phyloP scores from a whole-genome alignment of 2,329 filamentous ascomycete species.

The Hawksworthiomyces lignivorus region DNA sequence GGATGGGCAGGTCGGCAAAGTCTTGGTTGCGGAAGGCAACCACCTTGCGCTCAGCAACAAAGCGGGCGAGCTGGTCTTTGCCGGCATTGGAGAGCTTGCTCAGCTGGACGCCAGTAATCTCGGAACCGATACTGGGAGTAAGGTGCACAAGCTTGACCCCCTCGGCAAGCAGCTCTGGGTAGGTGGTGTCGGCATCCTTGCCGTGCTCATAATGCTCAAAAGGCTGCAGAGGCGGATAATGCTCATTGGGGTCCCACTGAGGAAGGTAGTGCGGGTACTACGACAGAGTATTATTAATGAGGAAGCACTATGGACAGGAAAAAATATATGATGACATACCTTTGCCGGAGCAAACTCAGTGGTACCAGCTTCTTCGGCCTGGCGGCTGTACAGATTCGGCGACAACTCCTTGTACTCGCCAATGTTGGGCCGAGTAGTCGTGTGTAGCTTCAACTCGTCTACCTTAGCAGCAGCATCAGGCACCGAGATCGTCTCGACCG shows the following conservation, averaged over 20 bases:
- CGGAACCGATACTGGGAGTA: slow-evolving; percentile 60
- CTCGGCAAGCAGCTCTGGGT: slow-evolving; percentile 53
- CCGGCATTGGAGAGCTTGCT: slow-evolving; percentile 53
- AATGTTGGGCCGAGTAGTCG: slow-evolving; percentile 28
- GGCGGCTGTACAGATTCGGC: slow-evolving; percentile 10
- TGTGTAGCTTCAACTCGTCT: slow-evolving; percentile 24
- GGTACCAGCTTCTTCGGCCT: slow-evolving; percentile 16
- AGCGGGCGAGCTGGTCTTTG: slow-evolving; percentile 62
- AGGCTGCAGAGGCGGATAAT: slow-evolving; percentile 52
- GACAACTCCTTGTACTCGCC: slow-evolving; percentile 20
- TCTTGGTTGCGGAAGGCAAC: slow-evolving; percentile 65
- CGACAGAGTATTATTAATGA: neutral
- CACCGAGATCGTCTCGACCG: slow-evolving; percentile 16
- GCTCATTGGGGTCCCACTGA: slow-evolving; percentile 51
- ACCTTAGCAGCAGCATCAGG: slow-evolving; percentile 10
- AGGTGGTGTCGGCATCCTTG: slow-evolving; percentile 57
- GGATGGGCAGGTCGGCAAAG: slow-evolving; percentile 54
- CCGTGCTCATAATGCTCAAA: slow-evolving; percentile 65
- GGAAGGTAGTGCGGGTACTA: slow-evolving; percentile 59
- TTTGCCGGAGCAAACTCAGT: slow-evolving; percentile 14
- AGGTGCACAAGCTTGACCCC: slow-evolving; percentile 43
- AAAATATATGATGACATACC: too few species aligned
- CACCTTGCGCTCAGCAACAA: slow-evolving; percentile 62
- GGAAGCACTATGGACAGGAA: too few species aligned
- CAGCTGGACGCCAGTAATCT: slow-evolving; percentile 60